phyloP scores from a whole-genome alignment of 164 flowering plant genomes.

The Sextonia rubra region DNA sequence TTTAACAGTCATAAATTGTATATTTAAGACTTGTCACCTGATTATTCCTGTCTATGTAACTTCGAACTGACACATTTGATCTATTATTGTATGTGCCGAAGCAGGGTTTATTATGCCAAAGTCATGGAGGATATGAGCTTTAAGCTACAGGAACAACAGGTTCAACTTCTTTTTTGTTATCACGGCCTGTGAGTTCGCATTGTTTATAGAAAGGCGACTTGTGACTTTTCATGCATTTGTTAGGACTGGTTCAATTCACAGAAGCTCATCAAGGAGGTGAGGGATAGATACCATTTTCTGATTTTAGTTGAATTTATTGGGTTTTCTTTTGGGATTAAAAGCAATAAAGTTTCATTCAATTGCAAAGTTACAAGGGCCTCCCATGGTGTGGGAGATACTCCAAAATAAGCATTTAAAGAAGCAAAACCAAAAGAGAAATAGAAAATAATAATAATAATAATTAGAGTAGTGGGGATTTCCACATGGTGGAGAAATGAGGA shows the following conservation, averaged over 20 bases:
- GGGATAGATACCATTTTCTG: not conserved
- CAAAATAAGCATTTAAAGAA: too few relatives aligned
- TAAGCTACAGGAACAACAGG: not conserved
- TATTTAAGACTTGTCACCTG: not conserved
- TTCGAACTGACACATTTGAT: not conserved
- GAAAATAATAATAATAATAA: too few relatives aligned
- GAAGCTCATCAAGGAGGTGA: not conserved
- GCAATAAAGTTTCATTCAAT: not conserved
- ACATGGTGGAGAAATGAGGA: too few relatives aligned
- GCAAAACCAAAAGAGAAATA: too few relatives aligned
- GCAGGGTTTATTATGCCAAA: not conserved
- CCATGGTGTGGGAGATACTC: too few relatives aligned
- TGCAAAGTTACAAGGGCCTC: not conserved
- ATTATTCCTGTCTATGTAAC: not conserved
- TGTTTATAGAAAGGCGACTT: not conserved
- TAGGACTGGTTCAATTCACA: slow-evolving; percentile 4
- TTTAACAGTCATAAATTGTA: too few relatives aligned
- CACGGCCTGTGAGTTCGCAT: not conserved
- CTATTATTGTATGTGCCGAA: not conserved
- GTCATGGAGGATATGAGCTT: slow-evolving; percentile 5
- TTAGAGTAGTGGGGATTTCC: too few relatives aligned
- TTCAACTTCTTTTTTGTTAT: not conserved
- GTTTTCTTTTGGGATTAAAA: too few relatives aligned
- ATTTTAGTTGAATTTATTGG: too few relatives aligned
- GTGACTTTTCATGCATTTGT: not conserved